These are phyloP conservation scores for Lactarius vividus DNA, from an alignment of 768 basidiomycete genomes.

Conservation along the genomic window DNA sequence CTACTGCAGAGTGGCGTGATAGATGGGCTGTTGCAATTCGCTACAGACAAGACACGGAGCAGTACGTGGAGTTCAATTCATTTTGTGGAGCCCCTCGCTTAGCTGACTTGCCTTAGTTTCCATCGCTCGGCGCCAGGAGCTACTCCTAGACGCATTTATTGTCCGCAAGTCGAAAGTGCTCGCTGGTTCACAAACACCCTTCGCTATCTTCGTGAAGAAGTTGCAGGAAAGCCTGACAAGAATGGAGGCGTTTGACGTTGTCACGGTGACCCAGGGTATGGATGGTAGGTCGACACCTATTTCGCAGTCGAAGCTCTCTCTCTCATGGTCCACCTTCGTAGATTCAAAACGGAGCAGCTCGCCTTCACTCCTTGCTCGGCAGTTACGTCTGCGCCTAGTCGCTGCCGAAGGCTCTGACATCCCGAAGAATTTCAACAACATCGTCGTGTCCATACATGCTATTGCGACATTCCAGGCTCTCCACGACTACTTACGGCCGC, in stretches of 20 bases:
- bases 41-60: slow-evolving; percentile 61
- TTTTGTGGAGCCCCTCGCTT: slow-evolving; percentile 6
- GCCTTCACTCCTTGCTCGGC: slow-evolving; percentile 87
- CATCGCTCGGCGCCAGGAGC: slow-evolving; percentile 62
- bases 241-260: slow-evolving; percentile 95
- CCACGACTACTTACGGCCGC: slow-evolving; percentile 92
- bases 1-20: slow-evolving; percentile 91
- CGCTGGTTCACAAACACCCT: slow-evolving; percentile 50
- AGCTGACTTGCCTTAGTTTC: slow-evolving; percentile 48
- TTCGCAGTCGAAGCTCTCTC: neutral
- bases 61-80: slow-evolving; percentile 43
- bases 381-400: slow-evolving; percentile 84
- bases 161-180: slow-evolving; percentile 47
- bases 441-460: slow-evolving; percentile 96
- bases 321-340: slow-evolving; percentile 31
- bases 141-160: slow-evolving; percentile 78
- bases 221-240: slow-evolving; percentile 93
- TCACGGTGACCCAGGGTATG: slow-evolving; percentile 77
- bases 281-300: slow-evolving; percentile 57
- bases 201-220: slow-evolving; percentile 86
- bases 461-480: slow-evolving; percentile 98
- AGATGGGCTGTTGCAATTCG: slow-evolving; percentile 79
- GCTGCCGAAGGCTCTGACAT: slow-evolving; percentile 88
- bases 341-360: slow-evolving; percentile 86
- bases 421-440: slow-evolving; percentile 81